Conservation (phyloP, 306 rosid species). For the Alnus rubra region DNA sequence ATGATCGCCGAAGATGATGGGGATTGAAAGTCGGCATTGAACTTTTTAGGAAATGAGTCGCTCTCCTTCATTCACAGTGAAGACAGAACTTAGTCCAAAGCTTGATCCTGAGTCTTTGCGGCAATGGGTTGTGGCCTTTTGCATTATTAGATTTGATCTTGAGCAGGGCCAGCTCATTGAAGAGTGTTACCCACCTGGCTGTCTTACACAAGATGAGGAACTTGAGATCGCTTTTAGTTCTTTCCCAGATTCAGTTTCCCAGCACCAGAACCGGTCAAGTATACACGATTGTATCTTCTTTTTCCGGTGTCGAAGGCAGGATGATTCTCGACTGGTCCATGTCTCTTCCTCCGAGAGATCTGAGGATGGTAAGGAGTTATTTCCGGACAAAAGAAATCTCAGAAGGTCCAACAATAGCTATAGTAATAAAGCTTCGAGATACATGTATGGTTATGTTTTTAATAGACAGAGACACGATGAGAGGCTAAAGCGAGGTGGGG, state of each 20-base stretch:
- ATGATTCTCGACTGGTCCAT: slow-evolving; percentile 37
- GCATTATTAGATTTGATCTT: slow-evolving; percentile 84
- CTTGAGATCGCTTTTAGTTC: slow-evolving; percentile 82
- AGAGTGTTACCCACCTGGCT: slow-evolving; percentile 83
- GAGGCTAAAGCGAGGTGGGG: slow-evolving; percentile 94
- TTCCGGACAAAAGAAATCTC: slow-evolving; percentile 34
- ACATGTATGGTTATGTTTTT: slow-evolving; percentile 88
- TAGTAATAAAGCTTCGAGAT: slow-evolving; percentile 40
- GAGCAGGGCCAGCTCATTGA: slow-evolving; percentile 93
- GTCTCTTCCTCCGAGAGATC: slow-evolving; percentile 41
- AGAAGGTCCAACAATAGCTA: slow-evolving; percentile 37
- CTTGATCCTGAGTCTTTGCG: slow-evolving; percentile 68
- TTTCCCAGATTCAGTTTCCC: slow-evolving; percentile 84
- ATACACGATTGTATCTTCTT: slow-evolving; percentile 89
- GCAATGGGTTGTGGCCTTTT: slow-evolving; percentile 79
- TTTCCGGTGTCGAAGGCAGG: slow-evolving; percentile 63
- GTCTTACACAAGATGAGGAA: slow-evolving; percentile 77
- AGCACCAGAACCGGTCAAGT: slow-evolving; percentile 82
- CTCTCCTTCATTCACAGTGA: slow-evolving; percentile 71
- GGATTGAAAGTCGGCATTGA: slow-evolving; percentile 28
- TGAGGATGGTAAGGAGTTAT: slow-evolving; percentile 40
- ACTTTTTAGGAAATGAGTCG: slow-evolving; percentile 65
- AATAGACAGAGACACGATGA: slow-evolving; percentile 96
- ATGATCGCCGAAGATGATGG: slow-evolving; percentile 30
- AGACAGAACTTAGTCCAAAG: slow-evolving; percentile 63